Evolutionary conservation across 352 stramenopile genomes (phyloP), one percentile per base, ranked within the genome.

Genomic region (Thalassiosira mediterranea): DNA sequence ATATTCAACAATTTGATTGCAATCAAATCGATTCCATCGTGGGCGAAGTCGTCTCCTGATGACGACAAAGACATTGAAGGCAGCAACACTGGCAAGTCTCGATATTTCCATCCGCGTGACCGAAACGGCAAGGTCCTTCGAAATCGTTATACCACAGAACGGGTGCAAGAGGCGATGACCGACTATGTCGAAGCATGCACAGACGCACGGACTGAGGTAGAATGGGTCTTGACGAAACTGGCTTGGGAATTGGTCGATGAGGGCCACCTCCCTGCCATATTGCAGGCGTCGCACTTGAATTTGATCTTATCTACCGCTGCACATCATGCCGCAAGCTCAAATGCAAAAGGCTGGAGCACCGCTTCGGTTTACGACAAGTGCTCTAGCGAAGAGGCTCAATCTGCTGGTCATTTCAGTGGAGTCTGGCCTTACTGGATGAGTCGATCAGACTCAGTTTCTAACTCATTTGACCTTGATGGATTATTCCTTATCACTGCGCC

Each of bases 401-500:
- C 72, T n/a, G 57, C 59, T 32, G 67, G 59, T 11, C 42, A 59
- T 42, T 85, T 91, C 10, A 61, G 76, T 21, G 68, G 72, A 28
- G 38, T 93, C 1, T 90, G 74, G 70, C 85, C 88, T 0, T 93
- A 93, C 40, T 93, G 88, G 88, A 91, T 91, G 78, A 64, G 83
- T 60, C 38, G 65, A 58, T 81, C 65, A 15, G 72, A 83, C 38
- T 74, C 78, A 19, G 74, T 89, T n/a, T 54, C 58, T 0, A 93
- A 91, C 67, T 77, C 83, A 26, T 87, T 91, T 68, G 76, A 88
- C 44, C 60, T 90, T 17, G 52, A 88, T 68, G 79, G 71, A 23
- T 74, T 91, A 26, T 88, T 88, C 66, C 59, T 92, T 10, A 40
- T 96, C 7, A 96, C 90, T 37, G 91, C 89, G 10, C 90, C 91